Evolutionary conservation across 1,284 basidiomycete genomes (phyloP).

Genomic region (Tylopilus orsonianus): DNA sequence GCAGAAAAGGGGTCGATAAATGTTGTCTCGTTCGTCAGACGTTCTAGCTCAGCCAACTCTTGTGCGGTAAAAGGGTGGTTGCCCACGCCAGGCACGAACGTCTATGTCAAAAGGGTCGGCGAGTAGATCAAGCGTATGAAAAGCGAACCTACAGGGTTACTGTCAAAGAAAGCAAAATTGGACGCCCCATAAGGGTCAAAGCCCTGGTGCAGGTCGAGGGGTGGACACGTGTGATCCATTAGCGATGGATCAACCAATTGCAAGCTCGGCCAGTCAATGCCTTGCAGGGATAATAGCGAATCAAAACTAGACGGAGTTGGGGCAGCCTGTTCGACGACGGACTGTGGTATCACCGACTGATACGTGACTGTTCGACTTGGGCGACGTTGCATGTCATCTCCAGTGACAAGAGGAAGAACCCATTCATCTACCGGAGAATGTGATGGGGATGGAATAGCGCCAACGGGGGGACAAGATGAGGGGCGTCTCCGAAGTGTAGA

Average conservation of each 20-base stretch:
- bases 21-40: constrained; percentile 10
- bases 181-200: constrained; percentile 1
- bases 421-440: constrained; percentile 18
- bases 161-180: constrained; percentile 9
- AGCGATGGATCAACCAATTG: constrained; percentile 8
- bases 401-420: constrained; percentile 24
- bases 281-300: neutral
- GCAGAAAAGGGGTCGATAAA: constrained; percentile 27
- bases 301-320: neutral
- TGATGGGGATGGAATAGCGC: constrained; percentile 30
- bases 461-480: constrained; percentile 42
- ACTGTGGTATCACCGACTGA: constrained; percentile 10
- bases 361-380: constrained; percentile 39
- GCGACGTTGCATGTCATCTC: constrained; percentile 41
- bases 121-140: neutral
- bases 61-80: constrained; percentile 11
- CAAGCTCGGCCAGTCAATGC: constrained; percentile 12
- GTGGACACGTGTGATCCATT: constrained; percentile 2
- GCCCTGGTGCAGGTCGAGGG: constrained; percentile 4
- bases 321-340: constrained; percentile 1
- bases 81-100: neutral
- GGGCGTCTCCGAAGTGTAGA: constrained; percentile 34
- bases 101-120: constrained; percentile 11
- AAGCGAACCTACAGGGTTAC: constrained; percentile 17
- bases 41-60: constrained; percentile 21